These are phyloP conservation scores for Suillus subaureus DNA, from an alignment of 768 basidiomycete genomes.

Conservation along the genomic window DNA sequence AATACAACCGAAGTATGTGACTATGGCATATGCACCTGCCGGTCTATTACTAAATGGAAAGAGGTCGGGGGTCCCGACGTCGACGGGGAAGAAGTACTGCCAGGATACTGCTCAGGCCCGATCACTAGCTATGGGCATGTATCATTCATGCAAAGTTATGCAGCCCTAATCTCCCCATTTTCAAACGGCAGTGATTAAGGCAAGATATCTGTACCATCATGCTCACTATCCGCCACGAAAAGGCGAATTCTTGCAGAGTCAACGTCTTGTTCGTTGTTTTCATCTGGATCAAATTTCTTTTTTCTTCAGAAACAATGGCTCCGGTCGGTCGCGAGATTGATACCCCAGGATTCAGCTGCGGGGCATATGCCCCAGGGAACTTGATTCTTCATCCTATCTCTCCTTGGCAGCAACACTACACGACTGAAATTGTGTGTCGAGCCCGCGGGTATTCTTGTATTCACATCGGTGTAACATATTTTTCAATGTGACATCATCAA, in stretches of 20 bases:
- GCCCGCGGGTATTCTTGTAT: slow-evolving; percentile 22
- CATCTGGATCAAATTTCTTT: background rate
- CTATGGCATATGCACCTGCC: background rate
- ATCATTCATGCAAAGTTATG: background rate
- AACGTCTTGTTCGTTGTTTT: background rate
- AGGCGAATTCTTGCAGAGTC: background rate
- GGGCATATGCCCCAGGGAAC: background rate
- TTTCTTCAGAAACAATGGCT: background rate
- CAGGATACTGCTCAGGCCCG: background rate
- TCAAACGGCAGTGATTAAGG: background rate
- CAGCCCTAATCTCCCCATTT: background rate
- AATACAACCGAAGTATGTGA: background rate
- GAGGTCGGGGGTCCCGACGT: background rate
- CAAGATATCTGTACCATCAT: background rate
- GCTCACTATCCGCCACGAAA: background rate
- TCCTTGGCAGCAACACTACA: slow-evolving; percentile 5
- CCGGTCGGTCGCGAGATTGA: background rate
- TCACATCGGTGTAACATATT: slow-evolving; percentile 7
- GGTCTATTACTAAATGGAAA: background rate
- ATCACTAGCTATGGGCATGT: background rate
- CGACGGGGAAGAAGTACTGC: background rate
- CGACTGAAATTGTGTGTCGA: background rate
- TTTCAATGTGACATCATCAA: background rate
- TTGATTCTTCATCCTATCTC: slow-evolving; percentile 8
- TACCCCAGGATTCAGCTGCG: background rate